Evolutionary conservation across 371 early-diverging fungal genomes (phyloP), one percentile per base, ranked within the genome.

Genomic region (Fennellomyces sp.): DNA sequence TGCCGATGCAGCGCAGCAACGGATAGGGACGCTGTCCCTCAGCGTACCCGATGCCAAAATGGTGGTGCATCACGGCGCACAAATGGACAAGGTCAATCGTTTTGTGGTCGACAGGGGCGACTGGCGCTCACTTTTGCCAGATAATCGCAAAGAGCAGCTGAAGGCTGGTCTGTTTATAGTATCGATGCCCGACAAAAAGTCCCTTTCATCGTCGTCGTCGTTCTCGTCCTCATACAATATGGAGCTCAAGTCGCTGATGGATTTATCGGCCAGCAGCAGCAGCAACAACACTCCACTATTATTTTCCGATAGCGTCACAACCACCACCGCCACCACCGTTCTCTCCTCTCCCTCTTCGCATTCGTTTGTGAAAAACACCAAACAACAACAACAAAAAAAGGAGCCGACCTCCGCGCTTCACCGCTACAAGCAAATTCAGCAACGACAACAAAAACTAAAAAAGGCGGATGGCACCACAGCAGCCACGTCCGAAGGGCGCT

Each of bases 141-240:
- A 54, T n/a, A 23, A 38, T 12, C 53, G 59, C 12, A 52, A 52
- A 31, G 71, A 75, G 29, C 68, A 77, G 25, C 21, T 79, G 1
- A 71, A 72, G 27, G 70, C 67, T 6, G 79, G 79, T 10, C 36
- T 79, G 19, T 79, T 76, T 61, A 69, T 75, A 41, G 76, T 79
- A 4, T 66, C 69, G 13, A 79, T 79, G 79, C 79, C 74, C 23
- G 70, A 67, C 27, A 51, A 65, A 19, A 58, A 58, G n/a, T 61
- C 53, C 13, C 26, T 13, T 45, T 49, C 38, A 42, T 4, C 30
- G 29, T 35, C 56, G 19, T 52, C 41, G 50, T 26, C 31, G 5
- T 55, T 31, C 29, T 31, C 28, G 15, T 25, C 56, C 17, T 10
- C 61, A 13, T 48, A 28, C 19, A 28, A 48, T 55, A 28, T 54